Conservation (phyloP, 2,329 filamentous ascomycete genomes). For the Westerdykella ornata region DNA sequence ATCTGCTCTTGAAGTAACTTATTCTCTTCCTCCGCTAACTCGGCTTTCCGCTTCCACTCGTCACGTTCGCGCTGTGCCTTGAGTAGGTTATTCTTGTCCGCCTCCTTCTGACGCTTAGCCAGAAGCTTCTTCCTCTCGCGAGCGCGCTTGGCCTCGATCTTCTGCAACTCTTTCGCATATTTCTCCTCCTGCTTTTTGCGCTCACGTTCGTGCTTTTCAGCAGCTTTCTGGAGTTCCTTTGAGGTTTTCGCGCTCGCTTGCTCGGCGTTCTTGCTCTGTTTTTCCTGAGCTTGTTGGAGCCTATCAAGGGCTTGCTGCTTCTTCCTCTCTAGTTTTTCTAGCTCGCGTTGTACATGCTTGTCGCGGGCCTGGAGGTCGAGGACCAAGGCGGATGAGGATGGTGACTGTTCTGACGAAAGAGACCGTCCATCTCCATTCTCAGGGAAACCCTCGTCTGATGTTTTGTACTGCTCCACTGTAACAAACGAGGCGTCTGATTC, state of each 20-base stretch:
- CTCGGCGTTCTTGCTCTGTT: slow-evolving; percentile 37
- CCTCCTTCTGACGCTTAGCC: slow-evolving; percentile 56
- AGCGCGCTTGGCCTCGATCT: slow-evolving; percentile 60
- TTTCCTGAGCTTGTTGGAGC: slow-evolving; percentile 51
- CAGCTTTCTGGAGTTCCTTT: slow-evolving; percentile 53
- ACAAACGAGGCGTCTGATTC: slow-evolving; percentile 36
- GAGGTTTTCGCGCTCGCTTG: slow-evolving; percentile 33
- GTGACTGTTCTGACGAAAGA: slow-evolving; percentile 14
- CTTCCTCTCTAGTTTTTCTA: slow-evolving; percentile 57
- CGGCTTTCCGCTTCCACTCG: slow-evolving; percentile 41
- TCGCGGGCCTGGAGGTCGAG: slow-evolving; percentile 10
- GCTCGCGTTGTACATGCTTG: slow-evolving; percentile 42
- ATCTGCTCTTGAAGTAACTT: slow-evolving; percentile 47
- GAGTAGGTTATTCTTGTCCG: slow-evolving; percentile 46
- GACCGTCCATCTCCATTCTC: slow-evolving; percentile 9
- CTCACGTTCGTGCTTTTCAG: slow-evolving; percentile 58
- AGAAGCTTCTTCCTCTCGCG: slow-evolving; percentile 60
- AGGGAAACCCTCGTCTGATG: slow-evolving; percentile 27
- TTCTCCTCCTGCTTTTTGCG: slow-evolving; percentile 39
- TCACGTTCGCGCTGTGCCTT: slow-evolving; percentile 45
- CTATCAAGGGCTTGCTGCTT: slow-evolving; percentile 55
- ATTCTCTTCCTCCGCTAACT: slow-evolving; percentile 46
- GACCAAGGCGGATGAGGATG: slow-evolving; percentile 23
- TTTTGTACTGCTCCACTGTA: slow-evolving; percentile 40
- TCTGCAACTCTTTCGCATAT: slow-evolving; percentile 46